Conservation (phyloP, 805 yeast genomes). For the Schwanniomyces yamadae region DNA sequence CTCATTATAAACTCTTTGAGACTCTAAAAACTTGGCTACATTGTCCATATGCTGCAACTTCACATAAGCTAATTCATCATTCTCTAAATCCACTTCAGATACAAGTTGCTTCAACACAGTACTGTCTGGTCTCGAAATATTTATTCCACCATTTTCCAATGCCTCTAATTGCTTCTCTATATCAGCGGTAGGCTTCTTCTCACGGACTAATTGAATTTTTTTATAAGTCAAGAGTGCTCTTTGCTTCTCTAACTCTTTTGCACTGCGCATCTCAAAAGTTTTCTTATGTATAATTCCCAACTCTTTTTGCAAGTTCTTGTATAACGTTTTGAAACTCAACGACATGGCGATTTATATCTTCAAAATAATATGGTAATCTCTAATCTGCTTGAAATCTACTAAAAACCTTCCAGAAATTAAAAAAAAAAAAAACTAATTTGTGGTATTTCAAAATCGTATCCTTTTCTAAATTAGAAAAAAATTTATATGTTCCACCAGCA, state of each 20-base stretch:
- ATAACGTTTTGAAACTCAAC: constrained; percentile 12
- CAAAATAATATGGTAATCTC: no score
- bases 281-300: constrained; percentile 36
- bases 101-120: constrained; percentile 9
- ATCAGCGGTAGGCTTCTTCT: constrained; percentile 32
- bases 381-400: no score
- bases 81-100: constrained; percentile 7
- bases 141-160: constrained; percentile 12
- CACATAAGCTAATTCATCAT: constrained; percentile 5
- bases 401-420: no score
- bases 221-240: constrained; percentile 49
- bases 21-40: constrained; percentile 57
- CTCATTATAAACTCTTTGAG: constrained; percentile 76
- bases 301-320: constrained; percentile 35
- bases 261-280: constrained; percentile 35
- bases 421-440: no score
- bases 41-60: constrained; percentile 50
- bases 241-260: constrained; percentile 42
- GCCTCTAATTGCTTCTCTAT: constrained; percentile 29
- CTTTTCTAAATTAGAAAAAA: no score
- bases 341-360: no score
- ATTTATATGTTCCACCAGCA: no score
- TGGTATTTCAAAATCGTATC: no score
- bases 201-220: constrained; percentile 44
- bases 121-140: constrained; percentile 5